phyloP scores from a whole-genome alignment of 805 yeast species.

The Starmerella davenportii region DNA sequence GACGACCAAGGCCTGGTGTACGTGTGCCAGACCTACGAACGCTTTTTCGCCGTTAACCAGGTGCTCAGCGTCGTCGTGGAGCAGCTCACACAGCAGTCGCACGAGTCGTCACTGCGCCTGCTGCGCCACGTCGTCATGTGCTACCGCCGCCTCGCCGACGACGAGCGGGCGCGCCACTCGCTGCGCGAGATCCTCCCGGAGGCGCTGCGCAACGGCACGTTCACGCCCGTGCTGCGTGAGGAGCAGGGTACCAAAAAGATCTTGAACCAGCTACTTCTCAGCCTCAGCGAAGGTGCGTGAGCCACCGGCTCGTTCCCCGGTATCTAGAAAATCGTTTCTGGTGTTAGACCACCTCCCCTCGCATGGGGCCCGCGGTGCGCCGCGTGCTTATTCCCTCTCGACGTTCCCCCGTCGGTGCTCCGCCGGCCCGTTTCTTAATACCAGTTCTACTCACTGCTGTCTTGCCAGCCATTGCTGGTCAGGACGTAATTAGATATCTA shows the following conservation, averaged over 20 bases:
- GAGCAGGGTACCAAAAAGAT: slow-evolving; percentile 80
- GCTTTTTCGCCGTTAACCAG: slow-evolving; percentile 83
- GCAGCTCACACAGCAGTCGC: slow-evolving; percentile 52
- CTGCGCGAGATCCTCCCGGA: slow-evolving; percentile 70
- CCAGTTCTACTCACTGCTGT: too few relatives aligned
- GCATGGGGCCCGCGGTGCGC: too few relatives aligned
- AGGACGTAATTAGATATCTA: too few relatives aligned
- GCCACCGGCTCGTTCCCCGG: too few relatives aligned
- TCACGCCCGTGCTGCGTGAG: slow-evolving; percentile 58
- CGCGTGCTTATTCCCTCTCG: too few relatives aligned
- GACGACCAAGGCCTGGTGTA: slow-evolving; percentile 85
- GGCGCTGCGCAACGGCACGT: slow-evolving; percentile 73
- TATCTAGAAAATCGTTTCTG: too few relatives aligned
- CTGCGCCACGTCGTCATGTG: slow-evolving; percentile 89
- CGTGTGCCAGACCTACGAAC: slow-evolving; percentile 85
- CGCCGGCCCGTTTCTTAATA: too few relatives aligned
- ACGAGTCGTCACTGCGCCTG: slow-evolving; percentile 46
- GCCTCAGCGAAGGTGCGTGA: slow-evolving; percentile 24
- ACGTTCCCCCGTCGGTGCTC: too few relatives aligned
- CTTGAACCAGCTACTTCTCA: slow-evolving; percentile 60
- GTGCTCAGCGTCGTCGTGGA: slow-evolving; percentile 79
- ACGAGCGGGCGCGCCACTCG: slow-evolving; percentile 76
- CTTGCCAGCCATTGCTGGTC: too few relatives aligned
- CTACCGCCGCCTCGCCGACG: slow-evolving; percentile 76
- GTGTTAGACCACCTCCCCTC: too few relatives aligned